A percentile compares a stretch with the other conserved stretches of the same genome.
phyloP scores from a whole-genome alignment of 2,329 filamentous ascomycete genomes.

The Apiospora marii region DNA sequence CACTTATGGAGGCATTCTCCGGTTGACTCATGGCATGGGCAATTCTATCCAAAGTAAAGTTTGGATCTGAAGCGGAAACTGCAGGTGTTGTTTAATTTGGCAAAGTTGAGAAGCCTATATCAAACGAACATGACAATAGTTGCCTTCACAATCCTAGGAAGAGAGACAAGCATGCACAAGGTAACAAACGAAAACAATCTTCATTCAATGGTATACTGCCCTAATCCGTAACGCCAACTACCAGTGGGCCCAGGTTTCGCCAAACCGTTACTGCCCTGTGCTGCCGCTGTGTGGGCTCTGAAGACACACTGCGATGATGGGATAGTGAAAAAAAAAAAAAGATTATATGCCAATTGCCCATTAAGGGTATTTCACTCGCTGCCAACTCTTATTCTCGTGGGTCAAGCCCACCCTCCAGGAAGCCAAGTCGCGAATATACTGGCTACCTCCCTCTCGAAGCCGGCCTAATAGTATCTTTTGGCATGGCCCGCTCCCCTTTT shows the following conservation, averaged over 20 bases:
- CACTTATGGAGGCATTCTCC: background rate
- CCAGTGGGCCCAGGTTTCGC: constrained; percentile 37
- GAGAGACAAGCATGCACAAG: background rate
- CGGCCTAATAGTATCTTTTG: background rate
- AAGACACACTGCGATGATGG: constrained; percentile 21
- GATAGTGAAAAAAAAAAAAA: constrained; percentile 6
- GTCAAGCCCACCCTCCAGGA: background rate
- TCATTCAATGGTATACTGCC: constrained; percentile 42
- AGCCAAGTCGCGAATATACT: background rate
- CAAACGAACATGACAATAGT: background rate
- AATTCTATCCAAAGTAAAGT: background rate
- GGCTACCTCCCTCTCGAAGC: background rate
- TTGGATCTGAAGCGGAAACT: background rate
- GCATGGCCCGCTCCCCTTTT: background rate
- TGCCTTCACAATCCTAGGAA: background rate
- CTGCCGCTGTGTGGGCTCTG: constrained; percentile 25
- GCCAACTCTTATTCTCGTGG: background rate
- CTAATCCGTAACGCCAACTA: constrained; percentile 43
- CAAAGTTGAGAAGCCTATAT: background rate
- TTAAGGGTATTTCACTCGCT: background rate
- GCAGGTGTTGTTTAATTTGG: too few relatives aligned
- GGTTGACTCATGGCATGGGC: background rate
- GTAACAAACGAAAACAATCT: constrained; percentile 16
- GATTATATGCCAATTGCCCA: constrained; percentile 20
- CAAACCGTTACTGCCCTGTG: constrained; percentile 33